Evolutionary conservation across 2,329 filamentous ascomycete genomes (phyloP).

Genomic region (Rasamsonia emersonii): DNA sequence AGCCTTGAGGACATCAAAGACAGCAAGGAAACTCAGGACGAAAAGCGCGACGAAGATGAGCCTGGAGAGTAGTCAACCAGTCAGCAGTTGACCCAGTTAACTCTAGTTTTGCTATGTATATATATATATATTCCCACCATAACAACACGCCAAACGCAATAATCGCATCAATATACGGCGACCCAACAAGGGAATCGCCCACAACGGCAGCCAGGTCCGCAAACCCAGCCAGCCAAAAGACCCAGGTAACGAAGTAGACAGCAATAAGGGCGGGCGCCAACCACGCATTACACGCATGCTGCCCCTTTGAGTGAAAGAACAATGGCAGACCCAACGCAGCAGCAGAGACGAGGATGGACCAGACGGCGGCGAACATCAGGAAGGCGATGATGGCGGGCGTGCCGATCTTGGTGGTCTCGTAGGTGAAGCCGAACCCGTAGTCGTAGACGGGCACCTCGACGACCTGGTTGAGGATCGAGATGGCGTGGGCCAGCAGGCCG

Average conservation of each 20-base stretch:
- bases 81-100: constrained; percentile 4
- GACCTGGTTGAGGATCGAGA: constrained; percentile 6
- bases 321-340: constrained; percentile 16
- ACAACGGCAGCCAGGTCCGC: constrained; percentile 17
- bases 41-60: constrained; percentile 20
- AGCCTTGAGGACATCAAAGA: constrained; percentile 18
- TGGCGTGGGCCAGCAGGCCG: constrained; percentile 17
- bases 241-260: constrained; percentile 20
- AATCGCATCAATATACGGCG: constrained; percentile 15
- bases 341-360: constrained; percentile 17
- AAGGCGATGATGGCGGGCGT: constrained; percentile 16
- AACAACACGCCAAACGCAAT: constrained; percentile 22
- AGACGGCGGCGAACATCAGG: constrained; percentile 17
- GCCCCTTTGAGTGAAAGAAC: constrained; percentile 12
- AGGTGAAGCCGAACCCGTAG: constrained; percentile 6
- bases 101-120: neutral
- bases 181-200: constrained; percentile 6
- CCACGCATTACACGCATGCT: constrained; percentile 13
- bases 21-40: constrained; percentile 18
- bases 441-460: constrained; percentile 4
- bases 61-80: constrained; percentile 9
- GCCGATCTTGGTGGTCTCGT: constrained; percentile 8
- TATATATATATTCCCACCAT: constrained; percentile 14
- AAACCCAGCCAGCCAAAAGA: constrained; percentile 24
- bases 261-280: constrained; percentile 13